Conservation (phyloP, 257 asterid genomes). For the Penstemon newberryi region DNA sequence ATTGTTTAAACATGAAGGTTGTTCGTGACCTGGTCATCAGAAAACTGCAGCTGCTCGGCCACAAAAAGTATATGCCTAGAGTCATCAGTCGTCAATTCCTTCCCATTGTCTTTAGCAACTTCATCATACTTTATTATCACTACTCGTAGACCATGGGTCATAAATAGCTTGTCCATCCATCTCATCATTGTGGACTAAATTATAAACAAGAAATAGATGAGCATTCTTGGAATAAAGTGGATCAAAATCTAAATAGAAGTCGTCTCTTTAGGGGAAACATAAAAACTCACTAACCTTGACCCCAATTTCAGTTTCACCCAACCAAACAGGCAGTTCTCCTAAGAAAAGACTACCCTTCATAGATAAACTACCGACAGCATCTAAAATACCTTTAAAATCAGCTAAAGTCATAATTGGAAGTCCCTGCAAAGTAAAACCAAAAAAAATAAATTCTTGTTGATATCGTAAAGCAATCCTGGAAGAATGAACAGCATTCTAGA, state of each 20-base stretch:
- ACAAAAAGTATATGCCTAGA: conserved; percentile 40
- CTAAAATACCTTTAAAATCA: conserved; percentile 51
- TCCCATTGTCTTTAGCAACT: conserved; percentile 43
- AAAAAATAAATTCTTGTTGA: neutral
- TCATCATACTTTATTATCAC: conserved; percentile 41
- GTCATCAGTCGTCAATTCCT: conserved; percentile 31
- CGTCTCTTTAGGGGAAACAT: conserved; percentile 4
- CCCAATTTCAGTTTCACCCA: conserved; percentile 50
- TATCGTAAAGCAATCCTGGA: neutral
- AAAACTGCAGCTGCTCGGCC: conserved; percentile 73
- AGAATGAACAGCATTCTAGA: neutral
- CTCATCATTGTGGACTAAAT: conserved; percentile 40
- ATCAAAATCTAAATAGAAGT: conserved; percentile 8
- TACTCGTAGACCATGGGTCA: conserved; percentile 62
- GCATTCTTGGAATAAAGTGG: conserved; percentile 1
- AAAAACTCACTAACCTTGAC: conserved; percentile 42
- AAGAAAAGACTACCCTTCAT: conserved; percentile 62
- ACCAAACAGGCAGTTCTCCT: conserved; percentile 72
- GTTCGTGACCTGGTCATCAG: conserved; percentile 77
- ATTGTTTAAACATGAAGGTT: neutral
- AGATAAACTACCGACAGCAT: conserved; percentile 50
- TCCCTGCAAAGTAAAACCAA: conserved; percentile 49
- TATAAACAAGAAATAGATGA: conserved; percentile 18
- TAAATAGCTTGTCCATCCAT: conserved; percentile 68
- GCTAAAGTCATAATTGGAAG: conserved; percentile 56